Percentiles rank a stretch among this genome's conserved stretches.
Evolutionary conservation across 1,139 yeast species (phyloP).

Genomic region (Kodamaea arcana): DNA sequence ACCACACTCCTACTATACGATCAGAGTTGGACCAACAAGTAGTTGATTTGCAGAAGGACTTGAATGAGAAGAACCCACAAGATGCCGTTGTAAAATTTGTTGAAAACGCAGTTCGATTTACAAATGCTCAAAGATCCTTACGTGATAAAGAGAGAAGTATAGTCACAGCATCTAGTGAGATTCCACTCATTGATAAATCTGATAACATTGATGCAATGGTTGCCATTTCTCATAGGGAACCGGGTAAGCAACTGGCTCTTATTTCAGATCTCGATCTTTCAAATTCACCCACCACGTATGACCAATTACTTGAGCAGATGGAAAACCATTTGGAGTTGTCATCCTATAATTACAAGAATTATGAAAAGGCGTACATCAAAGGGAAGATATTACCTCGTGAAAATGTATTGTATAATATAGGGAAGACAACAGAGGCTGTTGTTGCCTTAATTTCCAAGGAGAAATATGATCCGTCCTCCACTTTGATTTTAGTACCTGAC

Average conservation of each 20-base stretch:
- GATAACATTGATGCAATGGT: slow-evolving; percentile 4
- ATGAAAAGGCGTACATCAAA: slow-evolving; percentile 15
- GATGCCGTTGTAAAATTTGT: slow-evolving; percentile 11
- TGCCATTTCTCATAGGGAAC: slow-evolving; percentile 1
- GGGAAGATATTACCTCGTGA: slow-evolving; percentile 2
- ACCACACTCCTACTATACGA: neutral
- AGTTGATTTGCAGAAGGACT: slow-evolving; percentile 1
- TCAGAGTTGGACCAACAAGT: neutral
- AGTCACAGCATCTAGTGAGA: slow-evolving; percentile 8
- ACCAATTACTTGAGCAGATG: slow-evolving; percentile 7
- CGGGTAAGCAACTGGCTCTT: neutral
- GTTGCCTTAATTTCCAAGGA: neutral
- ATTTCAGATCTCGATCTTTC: slow-evolving; percentile 2
- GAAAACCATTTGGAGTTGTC: slow-evolving; percentile 12
- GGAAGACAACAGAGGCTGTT: slow-evolving; percentile 1
- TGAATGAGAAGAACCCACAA: neutral
- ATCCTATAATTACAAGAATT: slow-evolving; percentile 14
- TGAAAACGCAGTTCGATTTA: slow-evolving; percentile 19
- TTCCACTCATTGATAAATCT: neutral
- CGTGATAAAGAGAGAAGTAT: slow-evolving; percentile 14
- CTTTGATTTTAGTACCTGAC: slow-evolving; percentile 13
- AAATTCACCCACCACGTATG: slow-evolving; percentile 3
- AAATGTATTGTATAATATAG: neutral
- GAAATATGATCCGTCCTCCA: slow-evolving; percentile 5
- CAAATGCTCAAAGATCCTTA: slow-evolving; percentile 13